A percentile compares a stretch with the other conserved stretches of the same genome.
Evolutionary conservation across 305 asterid species (phyloP).

Genomic region (Rubia peregrina): DNA sequence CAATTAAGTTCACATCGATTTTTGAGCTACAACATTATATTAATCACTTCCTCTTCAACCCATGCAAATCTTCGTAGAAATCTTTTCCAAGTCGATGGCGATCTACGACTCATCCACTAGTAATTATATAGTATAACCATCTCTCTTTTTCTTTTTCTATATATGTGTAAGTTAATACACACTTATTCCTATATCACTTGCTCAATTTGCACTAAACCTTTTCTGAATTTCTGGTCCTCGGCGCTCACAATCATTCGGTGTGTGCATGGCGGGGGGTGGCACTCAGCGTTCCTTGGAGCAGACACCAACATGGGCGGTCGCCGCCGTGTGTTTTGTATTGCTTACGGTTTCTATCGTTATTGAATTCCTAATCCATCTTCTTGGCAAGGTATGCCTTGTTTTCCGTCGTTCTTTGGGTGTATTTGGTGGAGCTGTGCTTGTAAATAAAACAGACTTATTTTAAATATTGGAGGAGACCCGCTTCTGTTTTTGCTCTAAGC

Average conservation of each 20-base stretch:
- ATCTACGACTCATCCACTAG: too few species aligned
- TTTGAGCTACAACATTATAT: too few species aligned
- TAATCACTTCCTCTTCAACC: neutral
- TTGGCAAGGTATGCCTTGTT: conserved; percentile 27
- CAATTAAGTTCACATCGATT: neutral
- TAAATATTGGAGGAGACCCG: too few species aligned
- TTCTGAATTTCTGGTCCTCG: neutral
- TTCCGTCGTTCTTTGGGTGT: neutral
- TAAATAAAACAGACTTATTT: too few species aligned
- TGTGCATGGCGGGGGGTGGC: conserved; percentile 1
- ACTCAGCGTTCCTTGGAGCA: conserved; percentile 30
- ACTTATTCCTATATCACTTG: neutral
- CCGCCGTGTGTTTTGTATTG: conserved; percentile 52
- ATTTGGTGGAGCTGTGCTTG: too few species aligned
- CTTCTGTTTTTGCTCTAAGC: too few species aligned
- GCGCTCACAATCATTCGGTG: neutral
- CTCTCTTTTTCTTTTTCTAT: too few species aligned
- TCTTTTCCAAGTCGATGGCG: neutral
- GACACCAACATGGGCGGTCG: conserved; percentile 81
- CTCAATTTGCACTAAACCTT: neutral
- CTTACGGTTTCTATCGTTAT: conserved; percentile 53
- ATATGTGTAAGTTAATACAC: neutral
- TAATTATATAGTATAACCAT: too few species aligned
- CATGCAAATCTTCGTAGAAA: neutral
- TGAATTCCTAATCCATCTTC: conserved; percentile 35